These are phyloP conservation scores for Lentinula guzmanii DNA, from an alignment of 768 basidiomycete genomes.

Conservation along the genomic window DNA sequence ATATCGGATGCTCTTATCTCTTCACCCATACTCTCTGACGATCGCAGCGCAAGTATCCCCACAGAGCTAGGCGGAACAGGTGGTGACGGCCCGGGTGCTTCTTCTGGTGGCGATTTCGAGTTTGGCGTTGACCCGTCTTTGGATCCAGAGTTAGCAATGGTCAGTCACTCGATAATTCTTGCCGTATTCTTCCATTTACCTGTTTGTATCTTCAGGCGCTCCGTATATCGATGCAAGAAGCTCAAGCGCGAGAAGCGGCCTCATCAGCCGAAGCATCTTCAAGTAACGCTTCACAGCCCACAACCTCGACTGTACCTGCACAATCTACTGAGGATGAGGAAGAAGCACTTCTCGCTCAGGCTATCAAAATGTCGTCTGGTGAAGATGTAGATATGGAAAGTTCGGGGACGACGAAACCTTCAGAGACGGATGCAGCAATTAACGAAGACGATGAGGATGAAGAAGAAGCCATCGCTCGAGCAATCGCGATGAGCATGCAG, in stretches of 20 bases:
- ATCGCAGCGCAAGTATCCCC: constrained; percentile 65
- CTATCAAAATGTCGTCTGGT: constrained; percentile 68
- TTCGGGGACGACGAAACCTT: constrained; percentile 10
- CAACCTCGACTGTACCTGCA: constrained; percentile 27
- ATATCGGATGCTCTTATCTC: constrained; percentile 79
- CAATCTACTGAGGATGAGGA: constrained; percentile 65
- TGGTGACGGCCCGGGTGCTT: constrained; percentile 41
- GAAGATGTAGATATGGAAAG: constrained; percentile 49
- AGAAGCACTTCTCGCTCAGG: constrained; percentile 68
- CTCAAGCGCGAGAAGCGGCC: constrained; percentile 67
- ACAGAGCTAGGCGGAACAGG: constrained; percentile 48
- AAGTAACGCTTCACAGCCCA: constrained; percentile 25
- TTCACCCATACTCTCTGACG: constrained; percentile 78
- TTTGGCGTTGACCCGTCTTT: constrained; percentile 93
- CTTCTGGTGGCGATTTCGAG: constrained; percentile 54
- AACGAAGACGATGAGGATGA: constrained; percentile 66
- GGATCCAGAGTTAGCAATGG: constrained; percentile 97
- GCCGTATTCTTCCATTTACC: not conserved
- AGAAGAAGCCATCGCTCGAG: constrained; percentile 85
- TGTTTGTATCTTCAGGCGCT: constrained; percentile 55
- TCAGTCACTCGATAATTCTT: constrained; percentile 24
- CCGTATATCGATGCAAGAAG: constrained; percentile 96
- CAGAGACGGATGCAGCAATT: constrained; percentile 16
- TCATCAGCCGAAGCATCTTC: constrained; percentile 30
- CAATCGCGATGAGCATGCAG: constrained; percentile 93